phyloP scores from a whole-genome alignment of 768 basidiomycete species.

The Gloeophyllum trabeum region DNA sequence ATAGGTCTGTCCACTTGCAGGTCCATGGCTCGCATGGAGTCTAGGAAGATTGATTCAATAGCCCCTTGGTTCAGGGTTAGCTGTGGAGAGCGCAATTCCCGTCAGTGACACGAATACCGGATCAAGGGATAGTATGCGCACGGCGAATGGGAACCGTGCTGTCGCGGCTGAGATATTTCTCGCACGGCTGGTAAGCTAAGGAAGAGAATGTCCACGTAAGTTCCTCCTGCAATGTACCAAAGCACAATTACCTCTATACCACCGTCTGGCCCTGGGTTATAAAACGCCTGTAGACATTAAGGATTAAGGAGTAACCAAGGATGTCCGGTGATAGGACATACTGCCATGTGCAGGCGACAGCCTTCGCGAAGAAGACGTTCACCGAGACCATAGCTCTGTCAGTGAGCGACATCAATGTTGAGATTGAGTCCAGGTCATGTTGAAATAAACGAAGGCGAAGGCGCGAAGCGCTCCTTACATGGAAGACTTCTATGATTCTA shows the following conservation, averaged over 20 bases:
- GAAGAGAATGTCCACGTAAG: no score
- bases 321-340: conserved; percentile 17
- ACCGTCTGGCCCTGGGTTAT: conserved; percentile 43
- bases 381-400: conserved; percentile 59
- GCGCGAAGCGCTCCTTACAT: conserved; percentile 19
- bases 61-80: conserved; percentile 28
- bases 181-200: conserved; percentile 42
- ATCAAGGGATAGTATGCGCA: background rate
- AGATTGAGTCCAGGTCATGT: background rate
- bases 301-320: no score
- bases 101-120: conserved; percentile 23
- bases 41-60: conserved; percentile 29
- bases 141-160: conserved; percentile 48
- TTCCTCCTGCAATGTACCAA: no score
- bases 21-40: conserved; percentile 21
- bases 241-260: conserved; percentile 44
- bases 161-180: conserved; percentile 44
- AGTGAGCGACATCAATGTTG: no score
- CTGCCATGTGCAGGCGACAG: conserved; percentile 52
- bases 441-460: background rate
- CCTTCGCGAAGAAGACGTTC: conserved; percentile 46
- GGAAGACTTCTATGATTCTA: conserved; percentile 34
- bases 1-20: conserved; percentile 25
- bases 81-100: conserved; percentile 8
- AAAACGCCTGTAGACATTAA: conserved; percentile 38